Conservation (phyloP, 345 rosid species). For the Hevea brasiliensis region DNA sequence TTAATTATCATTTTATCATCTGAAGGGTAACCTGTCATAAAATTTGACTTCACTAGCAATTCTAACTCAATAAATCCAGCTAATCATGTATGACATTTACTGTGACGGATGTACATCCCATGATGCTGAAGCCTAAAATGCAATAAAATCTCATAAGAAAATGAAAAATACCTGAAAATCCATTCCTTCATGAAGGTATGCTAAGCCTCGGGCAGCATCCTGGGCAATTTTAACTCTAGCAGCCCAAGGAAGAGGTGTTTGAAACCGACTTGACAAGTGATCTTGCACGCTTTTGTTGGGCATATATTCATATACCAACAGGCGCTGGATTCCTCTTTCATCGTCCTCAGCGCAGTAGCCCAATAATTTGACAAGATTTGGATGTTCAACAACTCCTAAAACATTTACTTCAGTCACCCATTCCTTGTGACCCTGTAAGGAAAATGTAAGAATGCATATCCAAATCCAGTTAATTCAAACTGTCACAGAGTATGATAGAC, state of each 20-base stretch:
- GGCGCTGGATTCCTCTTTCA: slow-evolving; percentile 90
- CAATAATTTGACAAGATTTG: slow-evolving; percentile 78
- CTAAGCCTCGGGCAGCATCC: slow-evolving; percentile 82
- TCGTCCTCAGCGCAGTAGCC: slow-evolving; percentile 98
- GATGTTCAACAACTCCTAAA: slow-evolving; percentile 91
- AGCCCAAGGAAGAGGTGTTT: slow-evolving; percentile 68
- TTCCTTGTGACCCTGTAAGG: slow-evolving; percentile 85
- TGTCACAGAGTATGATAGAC: not conserved
- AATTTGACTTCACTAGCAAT: too few relatives aligned
- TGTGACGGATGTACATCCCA: not conserved
- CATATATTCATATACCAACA: slow-evolving; percentile 87
- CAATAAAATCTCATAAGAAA: not conserved
- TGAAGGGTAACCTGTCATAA: not conserved
- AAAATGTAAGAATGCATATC: slow-evolving; percentile 7
- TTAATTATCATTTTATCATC: not conserved
- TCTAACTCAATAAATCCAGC: too few relatives aligned
- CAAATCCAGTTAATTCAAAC: not conserved
- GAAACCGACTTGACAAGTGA: slow-evolving; percentile 66
- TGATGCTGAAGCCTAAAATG: not conserved
- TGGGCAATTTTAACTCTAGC: slow-evolving; percentile 78
- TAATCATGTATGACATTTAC: not conserved
- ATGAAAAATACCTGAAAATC: slow-evolving; percentile 71
- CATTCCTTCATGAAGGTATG: slow-evolving; percentile 92
- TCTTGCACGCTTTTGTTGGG: slow-evolving; percentile 88
- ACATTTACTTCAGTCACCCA: slow-evolving; percentile 98